These are phyloP conservation scores for Leccinum subgranulosum DNA, from an alignment of 768 basidiomycete genomes.

Conservation along the genomic window DNA sequence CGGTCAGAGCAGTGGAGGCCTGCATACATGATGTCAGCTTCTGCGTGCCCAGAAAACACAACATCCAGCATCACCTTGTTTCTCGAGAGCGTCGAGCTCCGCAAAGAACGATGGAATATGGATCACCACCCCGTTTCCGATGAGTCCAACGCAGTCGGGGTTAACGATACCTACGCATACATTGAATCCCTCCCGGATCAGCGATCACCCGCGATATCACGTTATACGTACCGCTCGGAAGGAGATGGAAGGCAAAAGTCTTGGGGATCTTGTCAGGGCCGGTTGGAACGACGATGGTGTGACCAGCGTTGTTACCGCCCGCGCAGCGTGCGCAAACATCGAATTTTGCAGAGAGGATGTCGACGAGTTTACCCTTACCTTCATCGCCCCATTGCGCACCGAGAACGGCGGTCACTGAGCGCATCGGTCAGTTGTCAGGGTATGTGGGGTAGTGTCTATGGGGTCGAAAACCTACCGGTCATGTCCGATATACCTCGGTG, in stretches of 20 bases:
- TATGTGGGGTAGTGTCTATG: background rate
- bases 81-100: constrained; percentile 83
- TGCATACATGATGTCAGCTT: constrained; percentile 29
- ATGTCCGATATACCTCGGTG: constrained; percentile 16
- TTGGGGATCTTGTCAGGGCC: constrained; percentile 68
- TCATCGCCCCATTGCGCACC: constrained; percentile 93
- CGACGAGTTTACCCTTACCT: constrained; percentile 94
- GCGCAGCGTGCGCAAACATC: constrained; percentile 97
- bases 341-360: constrained; percentile 84
- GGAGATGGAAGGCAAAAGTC: constrained; percentile 92
- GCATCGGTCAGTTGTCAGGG: constrained; percentile 3
- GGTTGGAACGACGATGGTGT: constrained; percentile 88
- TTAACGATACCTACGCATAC: constrained; percentile 18
- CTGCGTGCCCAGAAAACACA: background rate
- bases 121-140: constrained; percentile 95
- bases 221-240: constrained; percentile 72
- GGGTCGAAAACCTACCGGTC: constrained; percentile 16
- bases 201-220: background rate
- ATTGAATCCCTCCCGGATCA: background rate
- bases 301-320: constrained; percentile 98
- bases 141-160: constrained; percentile 73
- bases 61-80: constrained; percentile 57
- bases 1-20: constrained; percentile 84
- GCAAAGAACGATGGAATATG: constrained; percentile 94
- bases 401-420: constrained; percentile 67